These are phyloP conservation scores for Fraxinus excelsior DNA, from an alignment of 257 asterid genomes.

Conservation along the genomic window DNA sequence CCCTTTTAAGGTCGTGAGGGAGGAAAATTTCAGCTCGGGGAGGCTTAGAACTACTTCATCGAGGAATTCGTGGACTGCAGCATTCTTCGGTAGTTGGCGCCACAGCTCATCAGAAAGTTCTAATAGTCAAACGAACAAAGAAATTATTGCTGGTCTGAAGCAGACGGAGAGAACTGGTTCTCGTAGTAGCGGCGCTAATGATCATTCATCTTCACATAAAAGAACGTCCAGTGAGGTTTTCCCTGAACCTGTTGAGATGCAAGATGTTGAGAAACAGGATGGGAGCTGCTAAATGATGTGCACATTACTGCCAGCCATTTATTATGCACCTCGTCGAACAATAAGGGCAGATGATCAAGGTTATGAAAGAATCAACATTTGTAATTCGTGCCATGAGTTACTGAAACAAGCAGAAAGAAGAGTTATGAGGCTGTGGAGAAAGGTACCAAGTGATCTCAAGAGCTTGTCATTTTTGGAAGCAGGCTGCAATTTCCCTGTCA, in stretches of 20 bases:
- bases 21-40: conserved; percentile 52
- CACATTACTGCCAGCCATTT: not conserved
- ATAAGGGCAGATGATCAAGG: not conserved
- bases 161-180: conserved; percentile 56
- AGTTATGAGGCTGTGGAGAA: not conserved
- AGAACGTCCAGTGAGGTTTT: conserved; percentile 63
- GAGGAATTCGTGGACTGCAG: conserved; percentile 53
- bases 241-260: conserved; percentile 55
- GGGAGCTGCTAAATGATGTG: conserved; percentile 18
- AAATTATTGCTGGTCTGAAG: conserved; percentile 39
- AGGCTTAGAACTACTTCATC: conserved; percentile 46
- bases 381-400: not conserved
- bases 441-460: not conserved
- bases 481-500: not conserved
- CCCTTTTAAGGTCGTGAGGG: conserved; percentile 70
- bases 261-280: conserved; percentile 46
- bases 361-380: not conserved
- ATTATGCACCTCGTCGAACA: not conserved
- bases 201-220: conserved; percentile 54
- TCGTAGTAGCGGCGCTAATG: conserved; percentile 54
- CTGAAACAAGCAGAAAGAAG: not conserved
- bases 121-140: conserved; percentile 42
- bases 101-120: conserved; percentile 57
- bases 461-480: not conserved
- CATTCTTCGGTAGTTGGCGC: conserved; percentile 61